Conservation (phyloP, 345 rosid species). For the Triadica sebifera region DNA sequence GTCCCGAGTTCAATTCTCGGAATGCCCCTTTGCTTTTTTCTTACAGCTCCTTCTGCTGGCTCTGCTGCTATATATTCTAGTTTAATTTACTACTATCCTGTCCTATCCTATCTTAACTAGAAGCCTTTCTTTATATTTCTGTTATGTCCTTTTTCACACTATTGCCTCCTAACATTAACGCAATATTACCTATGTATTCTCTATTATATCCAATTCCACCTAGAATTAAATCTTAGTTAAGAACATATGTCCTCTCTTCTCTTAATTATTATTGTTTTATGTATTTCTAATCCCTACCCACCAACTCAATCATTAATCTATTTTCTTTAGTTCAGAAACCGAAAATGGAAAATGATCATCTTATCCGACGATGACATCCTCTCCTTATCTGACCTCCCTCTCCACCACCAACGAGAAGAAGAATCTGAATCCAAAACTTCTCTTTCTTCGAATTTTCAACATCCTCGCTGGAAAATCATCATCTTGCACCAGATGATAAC, state of each 20-base stretch:
- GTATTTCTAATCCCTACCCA: not conserved
- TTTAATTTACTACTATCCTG: too few species aligned
- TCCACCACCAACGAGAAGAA: not conserved
- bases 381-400: not conserved
- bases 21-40: constrained; percentile 37
- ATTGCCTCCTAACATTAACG: too few species aligned
- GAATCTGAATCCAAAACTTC: not conserved
- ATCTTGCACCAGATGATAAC: not conserved
- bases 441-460: constrained; percentile 5
- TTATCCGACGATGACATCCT: not conserved
- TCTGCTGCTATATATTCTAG: too few species aligned
- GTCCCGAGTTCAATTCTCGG: constrained; percentile 82
- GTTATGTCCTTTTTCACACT: not conserved
- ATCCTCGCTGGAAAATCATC: not conserved
- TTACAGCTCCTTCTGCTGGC: too few species aligned
- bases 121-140: not conserved
- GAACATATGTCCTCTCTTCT: too few species aligned
- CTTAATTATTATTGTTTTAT: not conserved
- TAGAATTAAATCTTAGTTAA: too few species aligned
- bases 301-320: not conserved
- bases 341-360: not conserved
- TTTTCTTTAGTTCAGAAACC: not conserved
- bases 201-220: not conserved
- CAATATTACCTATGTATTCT: too few species aligned
- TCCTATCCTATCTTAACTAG: too few species aligned